Percentiles rank a stretch among this genome's conserved stretches.
Conservation (phyloP, 1,284 basidiomycete genomes). For the Boletus austroedulis region DNA sequence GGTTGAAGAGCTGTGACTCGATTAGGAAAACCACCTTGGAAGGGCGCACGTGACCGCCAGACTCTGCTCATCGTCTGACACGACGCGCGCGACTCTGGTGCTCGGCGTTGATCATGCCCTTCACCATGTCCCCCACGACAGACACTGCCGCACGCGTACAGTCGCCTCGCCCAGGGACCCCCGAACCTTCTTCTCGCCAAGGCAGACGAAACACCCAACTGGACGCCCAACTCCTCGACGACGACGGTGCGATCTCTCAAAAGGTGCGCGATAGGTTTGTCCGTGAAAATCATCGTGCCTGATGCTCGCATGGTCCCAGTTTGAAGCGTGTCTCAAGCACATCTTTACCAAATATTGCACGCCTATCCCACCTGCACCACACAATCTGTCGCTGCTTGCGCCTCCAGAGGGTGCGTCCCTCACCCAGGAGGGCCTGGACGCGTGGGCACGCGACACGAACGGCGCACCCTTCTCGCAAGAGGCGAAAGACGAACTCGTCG, state of each 20-base stretch:
- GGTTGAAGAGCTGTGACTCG: conserved; percentile 2
- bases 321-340: conserved; percentile 62
- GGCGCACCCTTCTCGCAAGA: conserved; percentile 69
- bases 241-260: conserved; percentile 62
- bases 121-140: conserved; percentile 13
- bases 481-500: conserved; percentile 71
- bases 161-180: conserved; percentile 56
- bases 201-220: conserved; percentile 48
- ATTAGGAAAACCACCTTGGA: conserved; percentile 15
- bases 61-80: conserved; percentile 24
- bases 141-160: conserved; percentile 38
- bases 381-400: conserved; percentile 34
- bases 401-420: conserved; percentile 61
- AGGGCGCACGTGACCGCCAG: conserved; percentile 21
- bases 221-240: conserved; percentile 52
- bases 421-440: conserved; percentile 57
- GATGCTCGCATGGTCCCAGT: conserved; percentile 35
- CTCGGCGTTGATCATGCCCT: conserved; percentile 20
- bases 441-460: conserved; percentile 75
- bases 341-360: conserved; percentile 74
- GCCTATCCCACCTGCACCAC: conserved; percentile 38
- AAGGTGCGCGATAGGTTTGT: conserved; percentile 42
- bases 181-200: conserved; percentile 58
- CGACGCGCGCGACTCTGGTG: conserved; percentile 24
- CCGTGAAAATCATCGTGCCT: background rate